Conservation (phyloP, 768 basidiomycete genomes). For the Phaeotremella fagi region DNA sequence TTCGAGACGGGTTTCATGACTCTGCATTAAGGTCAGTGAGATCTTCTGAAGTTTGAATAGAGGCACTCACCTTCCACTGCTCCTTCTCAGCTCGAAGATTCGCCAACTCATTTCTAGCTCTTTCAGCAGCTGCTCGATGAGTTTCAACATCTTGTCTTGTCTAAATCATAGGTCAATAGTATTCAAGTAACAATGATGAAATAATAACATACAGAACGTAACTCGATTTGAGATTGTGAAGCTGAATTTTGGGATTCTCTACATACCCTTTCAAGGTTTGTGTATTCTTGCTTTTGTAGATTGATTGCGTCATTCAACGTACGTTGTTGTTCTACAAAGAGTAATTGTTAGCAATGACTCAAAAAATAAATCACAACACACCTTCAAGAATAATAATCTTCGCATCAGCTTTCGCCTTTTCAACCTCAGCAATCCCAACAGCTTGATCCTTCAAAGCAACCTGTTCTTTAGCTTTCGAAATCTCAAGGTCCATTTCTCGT, state of each 20-base stretch:
- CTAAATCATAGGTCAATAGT: constrained; percentile 49
- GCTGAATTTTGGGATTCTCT: constrained; percentile 29
- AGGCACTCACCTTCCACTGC: constrained; percentile 70
- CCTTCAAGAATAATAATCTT: constrained; percentile 74
- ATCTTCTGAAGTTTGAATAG: constrained; percentile 20
- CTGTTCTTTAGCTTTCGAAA: constrained; percentile 68
- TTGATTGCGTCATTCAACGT: constrained; percentile 27
- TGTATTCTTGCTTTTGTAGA: constrained; percentile 37
- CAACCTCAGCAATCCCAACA: constrained; percentile 59
- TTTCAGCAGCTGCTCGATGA: constrained; percentile 62
- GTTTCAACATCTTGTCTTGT: constrained; percentile 63
- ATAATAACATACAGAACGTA: constrained; percentile 20
- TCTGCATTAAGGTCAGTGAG: too few species aligned
- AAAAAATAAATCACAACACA: constrained; percentile 43
- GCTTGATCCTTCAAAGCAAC: constrained; percentile 63
- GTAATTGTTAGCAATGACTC: background rate
- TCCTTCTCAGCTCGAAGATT: constrained; percentile 89
- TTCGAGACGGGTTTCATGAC: constrained; percentile 70
- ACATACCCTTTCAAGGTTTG: constrained; percentile 25
- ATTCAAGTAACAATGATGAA: background rate
- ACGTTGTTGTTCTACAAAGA: constrained; percentile 31
- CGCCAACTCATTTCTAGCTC: constrained; percentile 75
- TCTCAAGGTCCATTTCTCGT: constrained; percentile 74
- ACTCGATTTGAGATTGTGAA: constrained; percentile 27
- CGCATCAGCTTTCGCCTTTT: constrained; percentile 76